Evolutionary conservation across 2,329 filamentous ascomycete genomes (phyloP), one percentile per base, ranked within the genome.

Genomic region (Colletotrichum shisoi): DNA sequence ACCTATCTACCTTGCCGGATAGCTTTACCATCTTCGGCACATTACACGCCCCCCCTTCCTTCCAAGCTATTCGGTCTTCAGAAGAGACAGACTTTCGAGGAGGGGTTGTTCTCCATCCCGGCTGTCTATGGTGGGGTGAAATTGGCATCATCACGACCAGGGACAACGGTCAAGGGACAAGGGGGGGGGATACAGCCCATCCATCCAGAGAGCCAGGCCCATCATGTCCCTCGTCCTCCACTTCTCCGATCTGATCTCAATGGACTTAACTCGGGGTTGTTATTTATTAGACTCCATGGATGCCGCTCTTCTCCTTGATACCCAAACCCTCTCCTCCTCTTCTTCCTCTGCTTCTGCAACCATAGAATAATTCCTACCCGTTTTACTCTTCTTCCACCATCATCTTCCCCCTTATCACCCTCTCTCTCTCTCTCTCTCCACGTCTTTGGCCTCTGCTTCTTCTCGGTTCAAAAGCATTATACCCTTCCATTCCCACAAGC

Each of bases 261-360:
- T 60, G 65, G 65, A 68, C 65, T 65, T 68, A 68, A 65, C 65
- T 68, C 65, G 65, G 65, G 58, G 56, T 68, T 65, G 31, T 65
- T 68, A 68, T 56, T 60, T 68, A 65, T 65, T 65, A 65, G 62
- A 59, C 62, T 34, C 65, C 53, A 60, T 56, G 49, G 49, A 51
- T 68, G 34, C 65, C 65, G 24, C 61, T 44, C 63, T 34, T 21
- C 54, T 44, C 44, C 61, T 49, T 15, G 54, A 57, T 57, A 45
- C 54, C 49, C 27, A 37, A 15, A 17, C 42, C 63, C 60, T 54
- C 61, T 67, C 64, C 62, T 63, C 53, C 49, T 68, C 57, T 51
- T 21, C 37, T 34, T 34, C 31, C 8, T 34, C 31, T 34, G 31
- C 31, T 34, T 49, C 31, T 54, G 19, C 57, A 48, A n/a, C 6